These are phyloP conservation scores for Aspergillus bridgeri DNA, from an alignment of 495 filamentous ascomycete species.

Conservation along the genomic window DNA sequence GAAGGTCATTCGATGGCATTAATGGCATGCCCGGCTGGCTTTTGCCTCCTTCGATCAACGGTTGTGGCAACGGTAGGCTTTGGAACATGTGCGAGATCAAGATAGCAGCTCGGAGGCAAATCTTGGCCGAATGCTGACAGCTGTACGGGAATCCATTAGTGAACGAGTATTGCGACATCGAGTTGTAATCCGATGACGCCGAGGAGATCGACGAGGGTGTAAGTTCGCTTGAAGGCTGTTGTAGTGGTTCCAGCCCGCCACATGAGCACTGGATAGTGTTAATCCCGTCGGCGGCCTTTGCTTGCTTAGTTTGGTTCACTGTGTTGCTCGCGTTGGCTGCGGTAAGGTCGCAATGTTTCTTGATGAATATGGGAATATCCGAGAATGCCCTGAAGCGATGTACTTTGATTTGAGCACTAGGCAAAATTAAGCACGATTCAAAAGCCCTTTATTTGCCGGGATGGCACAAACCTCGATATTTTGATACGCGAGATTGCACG, in stretches of 20 bases:
- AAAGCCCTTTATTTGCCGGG: not conserved
- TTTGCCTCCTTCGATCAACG: slow-evolving; percentile 19
- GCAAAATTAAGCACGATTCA: slow-evolving; percentile 5
- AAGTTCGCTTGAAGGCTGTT: slow-evolving; percentile 35
- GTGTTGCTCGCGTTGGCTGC: slow-evolving; percentile 28
- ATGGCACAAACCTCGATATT: slow-evolving; percentile 46
- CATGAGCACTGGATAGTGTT: slow-evolving; percentile 33
- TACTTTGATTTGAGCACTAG: slow-evolving; percentile 57
- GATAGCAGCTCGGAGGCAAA: slow-evolving; percentile 50
- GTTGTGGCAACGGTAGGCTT: slow-evolving; percentile 48
- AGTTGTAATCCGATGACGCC: slow-evolving; percentile 32
- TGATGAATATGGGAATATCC: slow-evolving; percentile 57
- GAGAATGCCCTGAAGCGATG: slow-evolving; percentile 60
- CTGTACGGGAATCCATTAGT: slow-evolving; percentile 47
- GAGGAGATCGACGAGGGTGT: slow-evolving; percentile 38
- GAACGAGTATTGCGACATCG: slow-evolving; percentile 32
- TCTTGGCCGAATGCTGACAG: slow-evolving; percentile 50
- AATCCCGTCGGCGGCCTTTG: slow-evolving; percentile 26
- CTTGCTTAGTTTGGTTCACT: slow-evolving; percentile 25
- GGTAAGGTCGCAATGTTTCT: slow-evolving; percentile 56
- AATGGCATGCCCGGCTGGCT: slow-evolving; percentile 22
- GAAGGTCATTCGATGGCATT: slow-evolving; percentile 27
- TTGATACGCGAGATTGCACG: slow-evolving; percentile 56
- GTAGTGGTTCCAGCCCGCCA: slow-evolving; percentile 32
- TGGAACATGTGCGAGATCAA: slow-evolving; percentile 51